phyloP scores from a whole-genome alignment of 1,139 yeast species.

The Kodamaea suecica region DNA sequence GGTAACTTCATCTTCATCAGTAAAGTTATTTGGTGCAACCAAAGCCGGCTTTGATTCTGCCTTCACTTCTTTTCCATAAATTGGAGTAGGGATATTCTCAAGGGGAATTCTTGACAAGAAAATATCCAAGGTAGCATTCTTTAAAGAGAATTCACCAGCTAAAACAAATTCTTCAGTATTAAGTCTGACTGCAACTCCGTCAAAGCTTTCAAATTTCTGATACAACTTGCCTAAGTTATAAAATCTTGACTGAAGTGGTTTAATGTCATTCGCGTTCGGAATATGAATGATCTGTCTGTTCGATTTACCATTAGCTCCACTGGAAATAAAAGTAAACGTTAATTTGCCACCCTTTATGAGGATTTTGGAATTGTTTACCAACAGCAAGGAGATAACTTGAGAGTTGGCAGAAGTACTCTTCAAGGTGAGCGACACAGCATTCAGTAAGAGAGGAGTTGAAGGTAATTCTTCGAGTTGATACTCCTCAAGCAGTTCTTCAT shows the following conservation, averaged over 20 bases:
- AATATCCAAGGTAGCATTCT: conserved; percentile 9
- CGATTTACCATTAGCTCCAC: conserved; percentile 8
- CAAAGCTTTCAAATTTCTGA: conserved; percentile 4
- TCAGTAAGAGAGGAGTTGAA: conserved; percentile 3
- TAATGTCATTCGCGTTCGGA: conserved; percentile 28
- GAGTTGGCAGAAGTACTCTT: conserved; percentile 15
- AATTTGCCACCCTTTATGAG: conserved; percentile 31
- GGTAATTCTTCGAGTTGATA: conserved; percentile 2
- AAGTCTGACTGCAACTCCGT: conserved; percentile 22
- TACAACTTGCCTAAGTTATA: conserved; percentile 24
- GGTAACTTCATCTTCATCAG: conserved; percentile 11
- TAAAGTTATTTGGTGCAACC: conserved; percentile 2
- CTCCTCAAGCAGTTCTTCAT: too few relatives aligned
- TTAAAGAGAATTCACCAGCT: conserved; percentile 23
- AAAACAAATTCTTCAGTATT: conserved; percentile 20
- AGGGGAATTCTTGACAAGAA: conserved; percentile 3
- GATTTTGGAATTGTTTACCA: conserved; percentile 25
- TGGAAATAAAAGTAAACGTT: conserved; percentile 20
- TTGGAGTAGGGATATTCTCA: not conserved
- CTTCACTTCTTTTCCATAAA: not conserved
- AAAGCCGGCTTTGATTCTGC: conserved; percentile 5
- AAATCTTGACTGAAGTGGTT: conserved; percentile 28
- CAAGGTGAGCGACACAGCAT: conserved; percentile 3
- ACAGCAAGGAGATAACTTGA: conserved; percentile 25
- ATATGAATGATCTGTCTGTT: conserved; percentile 21